Evolutionary conservation across 192 early-diverging fungal genomes (phyloP).

Genomic region (Entomortierella beljakovae): DNA sequence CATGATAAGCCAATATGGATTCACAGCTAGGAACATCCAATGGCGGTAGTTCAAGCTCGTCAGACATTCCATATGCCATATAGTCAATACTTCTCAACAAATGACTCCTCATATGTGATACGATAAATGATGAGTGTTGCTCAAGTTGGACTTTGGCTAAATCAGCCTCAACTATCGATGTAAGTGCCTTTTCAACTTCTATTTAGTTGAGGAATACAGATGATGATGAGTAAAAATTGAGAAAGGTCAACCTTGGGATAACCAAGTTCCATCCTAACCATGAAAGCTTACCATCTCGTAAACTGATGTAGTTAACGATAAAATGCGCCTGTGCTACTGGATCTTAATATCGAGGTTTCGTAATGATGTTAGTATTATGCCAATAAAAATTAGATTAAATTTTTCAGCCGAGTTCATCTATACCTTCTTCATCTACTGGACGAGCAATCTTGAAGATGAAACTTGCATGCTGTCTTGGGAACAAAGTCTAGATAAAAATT

Average conservation of each 20-base stretch:
- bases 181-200: constrained; percentile 65
- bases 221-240: not conserved
- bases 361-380: not conserved
- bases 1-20: constrained; percentile 58
- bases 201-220: not conserved
- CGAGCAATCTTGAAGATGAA: constrained; percentile 68
- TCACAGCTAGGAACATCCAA: constrained; percentile 62
- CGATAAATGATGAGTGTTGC: constrained; percentile 60
- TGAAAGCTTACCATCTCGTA: constrained; percentile 58
- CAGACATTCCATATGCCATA: constrained; percentile 67
- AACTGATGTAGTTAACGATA: constrained; percentile 59
- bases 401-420: too few species aligned
- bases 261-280: too few species aligned
- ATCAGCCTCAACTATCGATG: constrained; percentile 53
- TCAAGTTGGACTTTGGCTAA: constrained; percentile 57
- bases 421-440: constrained; percentile 50
- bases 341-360: constrained; percentile 7
- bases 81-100: constrained; percentile 67
- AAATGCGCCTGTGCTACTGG: constrained; percentile 58
- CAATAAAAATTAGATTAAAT: too few species aligned
- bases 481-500: constrained; percentile 56
- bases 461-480: constrained; percentile 63
- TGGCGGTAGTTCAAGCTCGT: constrained; percentile 66
- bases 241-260: too few species aligned
- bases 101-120: constrained; percentile 59